Evolutionary conservation across 345 rosid species (phyloP).

Genomic region (Pistacia integerrima): DNA sequence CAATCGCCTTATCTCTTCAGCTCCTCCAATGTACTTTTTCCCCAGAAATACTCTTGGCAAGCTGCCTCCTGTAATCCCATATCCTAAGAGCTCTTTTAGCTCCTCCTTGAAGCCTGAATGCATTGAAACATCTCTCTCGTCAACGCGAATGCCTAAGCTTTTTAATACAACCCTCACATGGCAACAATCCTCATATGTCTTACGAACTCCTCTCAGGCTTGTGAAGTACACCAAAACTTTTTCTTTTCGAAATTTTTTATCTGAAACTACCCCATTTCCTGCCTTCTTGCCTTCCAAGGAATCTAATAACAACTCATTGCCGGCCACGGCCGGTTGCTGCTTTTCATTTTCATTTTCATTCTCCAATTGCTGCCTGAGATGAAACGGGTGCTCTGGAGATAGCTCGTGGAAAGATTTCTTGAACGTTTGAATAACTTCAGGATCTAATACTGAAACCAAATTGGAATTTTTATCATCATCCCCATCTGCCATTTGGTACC

Average conservation of each 20-base stretch:
- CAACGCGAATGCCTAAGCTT: conserved; percentile 56
- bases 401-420: conserved; percentile 61
- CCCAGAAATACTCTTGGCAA: conserved; percentile 81
- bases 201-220: conserved; percentile 81
- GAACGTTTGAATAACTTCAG: conserved; percentile 58
- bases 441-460: conserved; percentile 52
- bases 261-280: conserved; percentile 1
- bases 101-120: conserved; percentile 86
- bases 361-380: conserved; percentile 35
- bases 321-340: conserved; percentile 14
- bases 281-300: conserved; percentile 21
- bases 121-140: conserved; percentile 92
- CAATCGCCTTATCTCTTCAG: conserved; percentile 69
- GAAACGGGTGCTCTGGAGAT: conserved; percentile 59
- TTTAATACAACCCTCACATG: conserved; percentile 60
- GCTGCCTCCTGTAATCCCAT: conserved; percentile 37
- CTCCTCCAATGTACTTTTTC: conserved; percentile 71
- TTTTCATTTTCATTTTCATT: conserved; percentile 1
- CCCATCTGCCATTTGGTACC: conserved; percentile 57
- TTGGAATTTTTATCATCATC: conserved; percentile 36
- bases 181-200: conserved; percentile 86
- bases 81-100: conserved; percentile 55
- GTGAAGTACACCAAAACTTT: conserved; percentile 74
- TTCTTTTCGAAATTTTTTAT: conserved; percentile 33
- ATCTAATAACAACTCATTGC: conserved; percentile 8